phyloP scores from a whole-genome alignment of 2,329 filamentous ascomycete species.

The Phoma herbarum region DNA sequence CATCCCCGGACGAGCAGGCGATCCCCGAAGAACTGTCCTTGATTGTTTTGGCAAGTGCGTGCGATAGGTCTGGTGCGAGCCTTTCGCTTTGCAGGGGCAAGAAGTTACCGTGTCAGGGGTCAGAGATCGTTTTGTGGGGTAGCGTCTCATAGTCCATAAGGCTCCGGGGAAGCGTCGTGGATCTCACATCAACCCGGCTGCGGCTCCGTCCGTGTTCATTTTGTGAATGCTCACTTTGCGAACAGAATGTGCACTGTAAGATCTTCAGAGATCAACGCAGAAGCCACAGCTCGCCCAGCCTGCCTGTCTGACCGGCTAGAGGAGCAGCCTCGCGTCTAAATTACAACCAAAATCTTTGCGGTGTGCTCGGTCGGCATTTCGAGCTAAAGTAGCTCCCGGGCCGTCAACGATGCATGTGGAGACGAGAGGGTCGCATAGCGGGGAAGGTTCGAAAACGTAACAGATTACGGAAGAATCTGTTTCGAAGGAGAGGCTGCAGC shows the following conservation, averaged over 20 bases:
- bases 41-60: conserved; percentile 30
- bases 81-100: conserved; percentile 23
- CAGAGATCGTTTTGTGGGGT: conserved; percentile 48
- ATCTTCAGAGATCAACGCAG: conserved; percentile 4
- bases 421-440: conserved; percentile 40
- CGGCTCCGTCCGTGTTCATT: not conserved
- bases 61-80: conserved; percentile 20
- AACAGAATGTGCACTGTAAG: not conserved
- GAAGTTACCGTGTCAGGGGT: conserved; percentile 27
- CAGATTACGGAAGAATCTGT: conserved; percentile 40
- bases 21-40: conserved; percentile 21
- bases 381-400: conserved; percentile 47
- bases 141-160: conserved; percentile 42
- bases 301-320: not conserved
- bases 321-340: conserved; percentile 1
- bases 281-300: not conserved
- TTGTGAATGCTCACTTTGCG: too few species aligned
- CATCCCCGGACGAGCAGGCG: conserved; percentile 29
- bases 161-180: conserved; percentile 29
- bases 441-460: conserved; percentile 52
- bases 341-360: conserved; percentile 25
- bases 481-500: conserved; percentile 30
- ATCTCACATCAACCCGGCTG: conserved; percentile 8
- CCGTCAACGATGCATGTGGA: conserved; percentile 35
- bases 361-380: conserved; percentile 33